Evolutionary conservation across 345 rosid genomes (phyloP), one percentile per base, ranked within the genome.

Genomic region (Dimocarpus longan): DNA sequence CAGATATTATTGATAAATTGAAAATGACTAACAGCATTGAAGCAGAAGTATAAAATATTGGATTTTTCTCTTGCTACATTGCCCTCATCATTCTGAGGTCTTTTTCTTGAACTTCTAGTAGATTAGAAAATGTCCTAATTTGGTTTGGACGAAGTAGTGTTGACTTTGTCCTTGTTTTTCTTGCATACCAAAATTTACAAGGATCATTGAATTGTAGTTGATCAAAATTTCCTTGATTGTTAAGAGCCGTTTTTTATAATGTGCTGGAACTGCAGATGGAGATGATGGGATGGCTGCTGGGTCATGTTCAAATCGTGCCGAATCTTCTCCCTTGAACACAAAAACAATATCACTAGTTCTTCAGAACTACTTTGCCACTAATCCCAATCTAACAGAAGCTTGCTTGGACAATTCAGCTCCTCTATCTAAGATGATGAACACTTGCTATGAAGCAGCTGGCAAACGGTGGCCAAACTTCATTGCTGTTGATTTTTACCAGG

Each of bases 381-480:
- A 78, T 87, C 98, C 99, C 1, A 91, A 96, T 43, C 6, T 73
- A n/a, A 80, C 93, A 9, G 74, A 57, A 76, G 88, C 87, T 8
- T 96, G 99, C 59, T 7, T 81, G 37, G 98, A 94, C 79, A 96
- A 96, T 80, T 96, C 99, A 16, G 89, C 90, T 77, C 88, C 95
- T 0, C 80, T 96, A 84, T 78, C 79, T 15, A 84, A 81, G 75
- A 91, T 92, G 94, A 86, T 87, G 83, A 88, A 77, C 43, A 89
- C 95, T 70, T 96, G 99, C 78, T 85, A 86, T 15, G 83, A 85
- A 81, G 97, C 93, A 64, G 86, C 95, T 40, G 94, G 94, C 18
- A 86, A 91, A 76, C 86, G 99, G 48, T 96, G 99, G 99, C 98
- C 98, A 52, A 96, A 96, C 90, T 96, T 94, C 93, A 94, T 96